These are phyloP conservation scores for Apiospora rasikravindrae DNA, from an alignment of 2,329 filamentous ascomycete genomes.

Conservation along the genomic window DNA sequence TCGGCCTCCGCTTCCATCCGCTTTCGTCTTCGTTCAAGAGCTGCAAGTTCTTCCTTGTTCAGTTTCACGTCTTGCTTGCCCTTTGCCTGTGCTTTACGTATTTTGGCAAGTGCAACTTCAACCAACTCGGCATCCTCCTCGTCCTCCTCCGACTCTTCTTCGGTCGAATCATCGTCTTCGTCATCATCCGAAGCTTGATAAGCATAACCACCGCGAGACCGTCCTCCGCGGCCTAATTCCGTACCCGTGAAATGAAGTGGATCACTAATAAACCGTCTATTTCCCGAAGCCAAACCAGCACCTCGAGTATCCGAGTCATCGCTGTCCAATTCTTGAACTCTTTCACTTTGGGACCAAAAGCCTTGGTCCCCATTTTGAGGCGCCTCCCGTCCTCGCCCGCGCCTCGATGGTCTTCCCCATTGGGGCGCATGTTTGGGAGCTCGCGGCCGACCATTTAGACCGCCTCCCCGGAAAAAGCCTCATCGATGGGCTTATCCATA, in stretches of 20 bases:
- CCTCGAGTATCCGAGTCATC: conserved; percentile 63
- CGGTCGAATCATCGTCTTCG: conserved; percentile 55
- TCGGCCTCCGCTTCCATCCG: conserved; percentile 55
- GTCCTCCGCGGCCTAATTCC: conserved; percentile 56
- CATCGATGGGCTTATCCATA: conserved; percentile 99
- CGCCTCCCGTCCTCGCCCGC: conserved; percentile 69
- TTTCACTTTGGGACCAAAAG: conserved; percentile 45
- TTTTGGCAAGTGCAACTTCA: conserved; percentile 78
- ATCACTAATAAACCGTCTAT: conserved; percentile 62
- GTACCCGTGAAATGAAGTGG: conserved; percentile 65
- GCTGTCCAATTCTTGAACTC: conserved; percentile 72
- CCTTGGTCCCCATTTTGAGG: conserved; percentile 51
- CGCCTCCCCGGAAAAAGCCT: conserved; percentile 99
- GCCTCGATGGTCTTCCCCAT: conserved; percentile 99
- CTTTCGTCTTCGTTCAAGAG: conserved; percentile 72
- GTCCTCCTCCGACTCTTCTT: conserved; percentile 59
- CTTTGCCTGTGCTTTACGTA: conserved; percentile 75
- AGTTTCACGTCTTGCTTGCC: conserved; percentile 82
- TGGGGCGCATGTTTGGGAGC: conserved; percentile 92
- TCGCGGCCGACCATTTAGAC: conserved; percentile 99
- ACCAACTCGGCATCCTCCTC: conserved; percentile 58
- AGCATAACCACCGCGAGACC: conserved; percentile 44
- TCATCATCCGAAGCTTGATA: conserved; percentile 50
- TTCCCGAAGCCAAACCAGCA: conserved; percentile 53
- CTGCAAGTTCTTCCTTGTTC: conserved; percentile 79